Evolutionary conservation across 1,284 basidiomycete genomes (phyloP).

Genomic region (Testicularia cyperi): DNA sequence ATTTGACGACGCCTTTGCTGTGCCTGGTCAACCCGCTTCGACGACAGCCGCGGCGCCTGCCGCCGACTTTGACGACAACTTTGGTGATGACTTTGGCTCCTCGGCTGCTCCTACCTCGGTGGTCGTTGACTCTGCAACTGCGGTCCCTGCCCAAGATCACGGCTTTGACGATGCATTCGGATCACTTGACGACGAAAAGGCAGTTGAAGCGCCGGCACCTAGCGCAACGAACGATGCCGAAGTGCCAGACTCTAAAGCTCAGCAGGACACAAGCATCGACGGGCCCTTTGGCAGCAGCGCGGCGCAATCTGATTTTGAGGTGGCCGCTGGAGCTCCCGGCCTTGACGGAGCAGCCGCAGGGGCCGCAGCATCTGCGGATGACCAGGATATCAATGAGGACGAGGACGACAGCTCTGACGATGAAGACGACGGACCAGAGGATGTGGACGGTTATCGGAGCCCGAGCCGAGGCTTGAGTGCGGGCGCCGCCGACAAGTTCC

Average conservation of each 20-base stretch:
- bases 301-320: background rate
- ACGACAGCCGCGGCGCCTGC: constrained; percentile 29
- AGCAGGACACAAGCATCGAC: too few relatives aligned
- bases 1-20: constrained; percentile 69
- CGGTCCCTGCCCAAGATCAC: constrained; percentile 45
- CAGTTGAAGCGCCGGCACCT: background rate
- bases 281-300: too few relatives aligned
- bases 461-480: constrained; percentile 8
- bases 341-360: background rate
- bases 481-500: constrained; percentile 27
- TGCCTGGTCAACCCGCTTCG: constrained; percentile 50
- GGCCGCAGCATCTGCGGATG: background rate
- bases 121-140: constrained; percentile 2
- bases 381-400: constrained; percentile 25
- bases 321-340: background rate
- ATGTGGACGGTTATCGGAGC: constrained; percentile 34
- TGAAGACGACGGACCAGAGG: constrained; percentile 50
- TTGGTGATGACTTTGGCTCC: constrained; percentile 55
- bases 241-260: too few relatives aligned
- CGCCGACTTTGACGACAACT: constrained; percentile 48
- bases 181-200: background rate
- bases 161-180: constrained; percentile 39
- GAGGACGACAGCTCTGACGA: constrained; percentile 45
- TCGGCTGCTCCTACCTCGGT: constrained; percentile 8
- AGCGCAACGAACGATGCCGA: constrained; percentile 3